Evolutionary conservation across 768 basidiomycete species (phyloP).

Genomic region (Peribolospora kevripleyi): DNA sequence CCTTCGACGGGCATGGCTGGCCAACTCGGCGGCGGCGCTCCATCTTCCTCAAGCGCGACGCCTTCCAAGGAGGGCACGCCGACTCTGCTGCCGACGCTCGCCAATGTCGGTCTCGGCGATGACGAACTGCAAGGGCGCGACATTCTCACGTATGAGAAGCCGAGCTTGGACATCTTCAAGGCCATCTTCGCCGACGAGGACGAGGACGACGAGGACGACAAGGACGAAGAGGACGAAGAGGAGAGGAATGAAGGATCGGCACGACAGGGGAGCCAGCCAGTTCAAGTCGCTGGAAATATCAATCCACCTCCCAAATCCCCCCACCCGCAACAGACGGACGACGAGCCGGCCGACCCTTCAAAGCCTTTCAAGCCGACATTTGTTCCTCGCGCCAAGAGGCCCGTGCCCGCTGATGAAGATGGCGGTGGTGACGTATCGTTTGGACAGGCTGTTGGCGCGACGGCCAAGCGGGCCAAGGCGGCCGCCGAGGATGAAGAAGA

Average conservation of each 20-base stretch:
- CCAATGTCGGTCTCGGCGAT: constrained; percentile 72
- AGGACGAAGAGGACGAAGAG: constrained; percentile 9
- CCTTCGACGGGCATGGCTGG: too few species aligned
- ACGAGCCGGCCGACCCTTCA: constrained; percentile 4
- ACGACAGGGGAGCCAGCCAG: not conserved
- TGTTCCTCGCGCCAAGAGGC: constrained; percentile 30
- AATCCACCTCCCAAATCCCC: not conserved
- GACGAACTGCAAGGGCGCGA: constrained; percentile 73
- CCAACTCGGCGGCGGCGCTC: not conserved
- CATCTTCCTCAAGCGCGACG: too few species aligned
- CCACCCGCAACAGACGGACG: not conserved
- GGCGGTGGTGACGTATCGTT: not conserved
- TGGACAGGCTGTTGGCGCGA: not conserved
- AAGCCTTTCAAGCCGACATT: constrained; percentile 61
- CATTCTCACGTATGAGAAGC: constrained; percentile 65
- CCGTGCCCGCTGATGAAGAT: constrained; percentile 2
- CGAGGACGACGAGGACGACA: constrained; percentile 17
- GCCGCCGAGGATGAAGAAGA: constrained; percentile 25
- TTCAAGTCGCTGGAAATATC: not conserved
- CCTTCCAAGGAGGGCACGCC: too few species aligned
- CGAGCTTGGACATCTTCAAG: constrained; percentile 81
- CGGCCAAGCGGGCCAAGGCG: constrained; percentile 18
- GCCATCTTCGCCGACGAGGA: constrained; percentile 88
- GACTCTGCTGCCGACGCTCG: constrained; percentile 21
- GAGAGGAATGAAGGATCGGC: not conserved